Base-by-base conservation (phyloP, 2,329 filamentous ascomycete species). In the Trichoderma aggressivum region DNA sequence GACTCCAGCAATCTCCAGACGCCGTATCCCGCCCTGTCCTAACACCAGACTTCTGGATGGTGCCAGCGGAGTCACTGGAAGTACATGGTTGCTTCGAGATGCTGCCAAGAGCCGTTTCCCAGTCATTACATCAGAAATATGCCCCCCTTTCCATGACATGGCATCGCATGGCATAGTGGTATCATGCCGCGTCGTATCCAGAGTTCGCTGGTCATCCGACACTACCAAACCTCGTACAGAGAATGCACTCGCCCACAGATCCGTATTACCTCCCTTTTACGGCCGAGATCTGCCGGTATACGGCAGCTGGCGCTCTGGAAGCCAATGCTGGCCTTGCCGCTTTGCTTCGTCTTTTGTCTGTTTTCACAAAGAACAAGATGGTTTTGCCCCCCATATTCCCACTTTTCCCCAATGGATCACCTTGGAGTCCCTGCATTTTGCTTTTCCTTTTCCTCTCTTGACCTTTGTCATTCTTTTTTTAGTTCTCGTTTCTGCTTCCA, bases 221-320 rank as follows among this genome's bases (percentile, higher is more conserved):
- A 55, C 43, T 36, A 28, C 59, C 30, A 70, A 34, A 70, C 67
- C 67, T 70, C 59, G 67, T 70, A 68, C 32, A 43, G 53, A n/a
- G n/a, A 50, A 68, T 18, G 55, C 14, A n/a, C 55, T 43, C 39
- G 28, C 39, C 55, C 65, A 62, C 39, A 53, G 56, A 50, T 56
- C 67, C 67, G 67, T 58, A 43, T 70, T 34, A 63, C 59, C 58
- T 70, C 59, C 58, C 67, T 30, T 56, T 70, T 70, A 36, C 66
- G 58, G 66, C 67, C 32, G 67, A 70, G 58, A 62, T 70, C 67
- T 70, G 55, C 58, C 55, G 47, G 26, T 63, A 18, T 55, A 43
- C 28, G 28, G 59, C 30, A 30, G 18, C 66, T 7, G 43, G 39
- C 26, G 28, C 66, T 18, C 39, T 61, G 47, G 65, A 69, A 36